Base-by-base conservation (phyloP, 441 rosid genomes). In the Pelargonium citronellum region DNA sequence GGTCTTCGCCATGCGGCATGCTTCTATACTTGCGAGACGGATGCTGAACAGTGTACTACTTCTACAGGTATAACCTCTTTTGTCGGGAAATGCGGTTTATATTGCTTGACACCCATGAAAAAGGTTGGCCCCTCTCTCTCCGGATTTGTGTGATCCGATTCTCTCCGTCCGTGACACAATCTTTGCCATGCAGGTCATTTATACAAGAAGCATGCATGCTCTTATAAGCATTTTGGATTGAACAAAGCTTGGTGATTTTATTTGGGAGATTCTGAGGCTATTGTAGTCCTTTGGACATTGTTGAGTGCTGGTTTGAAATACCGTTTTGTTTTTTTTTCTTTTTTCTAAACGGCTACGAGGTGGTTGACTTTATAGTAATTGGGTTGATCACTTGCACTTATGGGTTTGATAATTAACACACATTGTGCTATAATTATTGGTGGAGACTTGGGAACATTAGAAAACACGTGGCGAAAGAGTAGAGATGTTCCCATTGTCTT, bases 291-390 rank as follows among this genome's bases (percentile, higher is more conserved):
- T 72, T 20, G 5, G 47, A 11, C 16, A 30, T 5, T 11, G 53
- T 58, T 24, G 75, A 73, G 74, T 67, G 73, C 60, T 67, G 3
- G 19, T 19, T 51, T 69, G 67, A 72, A 69, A 15, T 16, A 62
- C 63, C 27, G 27, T 65, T 9, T 27, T 27, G 0, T 27, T 27
- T 20, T 17, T 69, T 61, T 9, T 22, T 22, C 24, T 30, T 17
- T 69, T 53, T 30, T n/a, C 63, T 58, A 58, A 44, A 44, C 19
- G 47, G 64, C 37, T 17, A 61, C 49, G 73, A 15, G 34, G 27
- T 22, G 12, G 78, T 82, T 82, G 79, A 77, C 80, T 69, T 74
- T 16, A 11, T n/a, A 30, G n/a, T 51, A 46, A 69, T 41, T 58
- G 13, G 69, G 46, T 53, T 63, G 66, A 69, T 69, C 39, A 17